Conservation (phyloP, 169 alveolate genomes). For the Eimeria brunetti region DNA sequence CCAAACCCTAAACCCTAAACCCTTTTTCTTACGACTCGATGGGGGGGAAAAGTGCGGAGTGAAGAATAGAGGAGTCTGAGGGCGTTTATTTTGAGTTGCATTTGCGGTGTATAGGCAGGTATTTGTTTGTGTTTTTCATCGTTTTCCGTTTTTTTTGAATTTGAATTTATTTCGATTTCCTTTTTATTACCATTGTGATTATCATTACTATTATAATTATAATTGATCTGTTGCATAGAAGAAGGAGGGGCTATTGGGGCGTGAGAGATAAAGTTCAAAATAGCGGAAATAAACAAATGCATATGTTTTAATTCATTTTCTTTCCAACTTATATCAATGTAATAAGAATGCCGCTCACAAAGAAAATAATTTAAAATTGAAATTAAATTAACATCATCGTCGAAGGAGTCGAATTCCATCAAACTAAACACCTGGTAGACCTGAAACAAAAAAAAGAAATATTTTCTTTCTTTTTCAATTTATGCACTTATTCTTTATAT, state of each 20-base stretch:
- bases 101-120: neutral
- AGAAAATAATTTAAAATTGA: conserved; percentile 83
- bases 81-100: conserved; percentile 25
- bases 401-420: conserved; percentile 79
- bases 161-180: neutral
- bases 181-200: too few species aligned
- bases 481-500: too few species aligned
- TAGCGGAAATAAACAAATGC: conserved; percentile 81
- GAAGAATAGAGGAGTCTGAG: conserved; percentile 49
- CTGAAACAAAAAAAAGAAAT: conserved; percentile 8
- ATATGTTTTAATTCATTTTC: conserved; percentile 80
- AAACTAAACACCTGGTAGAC: conserved; percentile 42
- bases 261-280: conserved; percentile 26
- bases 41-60: conserved; percentile 78
- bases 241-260: neutral
- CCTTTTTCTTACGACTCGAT: conserved; percentile 76
- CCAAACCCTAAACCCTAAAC: neutral
- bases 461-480: too few species aligned
- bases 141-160: neutral
- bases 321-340: conserved; percentile 85
- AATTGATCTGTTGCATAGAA: neutral
- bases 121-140: neutral
- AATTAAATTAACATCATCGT: conserved; percentile 84
- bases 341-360: conserved; percentile 84
- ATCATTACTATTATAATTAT: too few species aligned